phyloP scores from a whole-genome alignment of 2,329 filamentous ascomycete species.

The Scedosporium aurantiacum region DNA sequence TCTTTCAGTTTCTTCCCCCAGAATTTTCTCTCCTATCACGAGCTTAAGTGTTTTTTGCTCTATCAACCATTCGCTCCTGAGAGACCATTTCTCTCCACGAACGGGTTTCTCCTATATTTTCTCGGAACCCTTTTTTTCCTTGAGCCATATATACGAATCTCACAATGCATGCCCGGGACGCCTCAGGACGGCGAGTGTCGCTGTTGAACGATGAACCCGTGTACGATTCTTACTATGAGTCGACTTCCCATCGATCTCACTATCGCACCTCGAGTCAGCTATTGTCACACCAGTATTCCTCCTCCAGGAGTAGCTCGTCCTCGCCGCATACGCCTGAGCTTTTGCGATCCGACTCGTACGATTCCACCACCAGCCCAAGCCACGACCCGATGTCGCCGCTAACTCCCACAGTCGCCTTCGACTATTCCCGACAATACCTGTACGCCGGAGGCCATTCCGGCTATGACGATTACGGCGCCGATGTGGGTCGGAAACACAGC shows the following conservation, averaged over 20 bases:
- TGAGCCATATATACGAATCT: neutral
- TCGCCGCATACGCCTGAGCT: slow-evolving; percentile 45
- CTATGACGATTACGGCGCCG: slow-evolving; percentile 19
- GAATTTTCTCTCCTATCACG: neutral
- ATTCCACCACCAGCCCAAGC: slow-evolving; percentile 40
- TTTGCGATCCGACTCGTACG: slow-evolving; percentile 50
- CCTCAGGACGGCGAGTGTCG: slow-evolving; percentile 46
- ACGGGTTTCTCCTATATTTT: neutral
- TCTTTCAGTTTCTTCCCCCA: neutral
- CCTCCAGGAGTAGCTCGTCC: slow-evolving; percentile 29
- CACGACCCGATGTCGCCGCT: slow-evolving; percentile 43
- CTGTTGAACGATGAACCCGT: slow-evolving; percentile 45
- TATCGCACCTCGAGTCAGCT: slow-evolving; percentile 24
- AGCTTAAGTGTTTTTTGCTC: neutral
- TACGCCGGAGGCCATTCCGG: slow-evolving; percentile 24
- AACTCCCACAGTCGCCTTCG: slow-evolving; percentile 38
- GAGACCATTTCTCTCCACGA: neutral
- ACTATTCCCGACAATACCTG: slow-evolving; percentile 24
- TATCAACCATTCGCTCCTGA: too few species aligned
- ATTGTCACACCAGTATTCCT: slow-evolving; percentile 22
- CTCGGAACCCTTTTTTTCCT: too few species aligned
- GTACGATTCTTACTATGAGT: slow-evolving; percentile 10
- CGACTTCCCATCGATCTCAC: slow-evolving; percentile 13
- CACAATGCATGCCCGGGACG: slow-evolving; percentile 45
- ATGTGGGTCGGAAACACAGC: slow-evolving; percentile 24